phyloP scores from a whole-genome alignment of 176 grass and related monocot genomes.

The Carex littledalei region DNA sequence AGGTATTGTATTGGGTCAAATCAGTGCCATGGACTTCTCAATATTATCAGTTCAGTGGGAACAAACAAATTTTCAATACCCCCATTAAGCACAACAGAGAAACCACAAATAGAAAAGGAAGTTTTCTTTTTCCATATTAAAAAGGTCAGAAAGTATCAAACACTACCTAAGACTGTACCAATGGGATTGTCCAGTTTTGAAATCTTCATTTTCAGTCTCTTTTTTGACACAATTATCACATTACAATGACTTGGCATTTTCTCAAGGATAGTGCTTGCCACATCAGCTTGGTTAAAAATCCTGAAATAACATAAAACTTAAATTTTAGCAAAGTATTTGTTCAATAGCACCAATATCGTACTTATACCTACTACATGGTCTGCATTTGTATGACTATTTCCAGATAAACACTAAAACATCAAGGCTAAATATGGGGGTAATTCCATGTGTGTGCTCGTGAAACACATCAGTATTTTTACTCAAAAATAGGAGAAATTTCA shows the following conservation, averaged over 20 bases:
- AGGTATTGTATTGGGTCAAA: not conserved
- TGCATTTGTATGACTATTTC: not conserved
- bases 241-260: conserved; percentile 52
- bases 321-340: not conserved
- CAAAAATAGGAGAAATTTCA: not conserved
- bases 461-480: not conserved
- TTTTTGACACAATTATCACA: conserved; percentile 62
- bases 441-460: not conserved
- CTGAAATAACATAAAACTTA: conserved; percentile 42
- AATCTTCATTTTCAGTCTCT: conserved; percentile 54
- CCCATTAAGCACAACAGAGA: not conserved
- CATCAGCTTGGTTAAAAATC: conserved; percentile 47
- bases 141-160: conserved; percentile 33
- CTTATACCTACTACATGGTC: not conserved
- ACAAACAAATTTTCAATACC: not conserved
- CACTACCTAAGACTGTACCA: conserved; percentile 1
- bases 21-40: not conserved
- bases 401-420: not conserved
- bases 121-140: not conserved
- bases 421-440: not conserved
- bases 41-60: not conserved
- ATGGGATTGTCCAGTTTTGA: conserved; percentile 20
- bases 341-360: not conserved
- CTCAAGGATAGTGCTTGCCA: conserved; percentile 46
- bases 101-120: not conserved